phyloP scores from a whole-genome alignment of 768 basidiomycete genomes.

The Thelephora ganbajun region DNA sequence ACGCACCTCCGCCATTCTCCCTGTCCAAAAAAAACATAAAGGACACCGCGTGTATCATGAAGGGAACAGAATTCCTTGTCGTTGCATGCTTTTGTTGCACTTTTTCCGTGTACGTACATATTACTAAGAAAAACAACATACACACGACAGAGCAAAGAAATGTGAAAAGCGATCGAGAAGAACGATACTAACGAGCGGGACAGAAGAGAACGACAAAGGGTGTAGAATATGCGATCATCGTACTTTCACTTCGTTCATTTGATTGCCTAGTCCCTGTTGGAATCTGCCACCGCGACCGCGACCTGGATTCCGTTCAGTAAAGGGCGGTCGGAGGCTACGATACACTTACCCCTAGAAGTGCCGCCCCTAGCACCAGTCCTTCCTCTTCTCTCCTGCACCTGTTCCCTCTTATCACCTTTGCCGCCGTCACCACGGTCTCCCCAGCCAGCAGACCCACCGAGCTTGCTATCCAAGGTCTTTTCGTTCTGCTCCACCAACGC shows the following conservation, averaged over 20 bases:
- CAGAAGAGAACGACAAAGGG: too few relatives aligned
- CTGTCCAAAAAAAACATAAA: too few relatives aligned
- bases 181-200: too few relatives aligned
- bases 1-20: too few relatives aligned
- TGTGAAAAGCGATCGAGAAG: too few relatives aligned
- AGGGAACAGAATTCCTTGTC: too few relatives aligned
- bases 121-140: too few relatives aligned
- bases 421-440: conserved; percentile 51
- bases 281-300: conserved; percentile 61
- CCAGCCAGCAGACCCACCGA: conserved; percentile 56
- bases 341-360: conserved; percentile 33
- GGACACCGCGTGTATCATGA: too few relatives aligned
- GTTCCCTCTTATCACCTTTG: conserved; percentile 73
- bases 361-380: conserved; percentile 56
- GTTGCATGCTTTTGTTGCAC: too few relatives aligned
- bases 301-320: conserved; percentile 22
- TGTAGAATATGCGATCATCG: conserved; percentile 6
- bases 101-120: too few relatives aligned
- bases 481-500: conserved; percentile 87
- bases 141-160: too few relatives aligned
- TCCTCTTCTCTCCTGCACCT: conserved; percentile 63
- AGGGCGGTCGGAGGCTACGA: neutral
- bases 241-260: conserved; percentile 37
- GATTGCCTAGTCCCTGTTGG: conserved; percentile 70
- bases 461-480: conserved; percentile 73